Percentiles rank a stretch among this genome's conserved stretches.
Conservation (phyloP, 352 stramenopile genomes). For the Phytophthora sp. region DNA sequence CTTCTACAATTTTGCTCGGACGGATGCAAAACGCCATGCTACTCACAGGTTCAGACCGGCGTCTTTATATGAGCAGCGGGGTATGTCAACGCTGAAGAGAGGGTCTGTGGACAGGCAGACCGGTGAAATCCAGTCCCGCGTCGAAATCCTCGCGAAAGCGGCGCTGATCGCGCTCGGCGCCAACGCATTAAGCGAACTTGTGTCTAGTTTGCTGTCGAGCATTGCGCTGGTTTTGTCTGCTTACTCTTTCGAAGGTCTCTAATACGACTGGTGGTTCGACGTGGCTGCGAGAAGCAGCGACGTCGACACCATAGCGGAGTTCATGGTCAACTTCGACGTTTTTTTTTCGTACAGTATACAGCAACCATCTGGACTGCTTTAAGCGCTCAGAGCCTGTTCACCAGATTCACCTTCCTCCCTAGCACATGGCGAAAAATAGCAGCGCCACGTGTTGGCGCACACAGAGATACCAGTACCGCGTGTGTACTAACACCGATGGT, state of each 20-base stretch:
- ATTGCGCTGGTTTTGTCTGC: neutral
- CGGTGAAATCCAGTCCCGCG: constrained; percentile 11
- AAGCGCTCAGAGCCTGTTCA: constrained; percentile 23
- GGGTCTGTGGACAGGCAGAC: neutral
- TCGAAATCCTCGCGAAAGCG: neutral
- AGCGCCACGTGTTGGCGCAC: neutral
- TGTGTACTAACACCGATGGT: constrained; percentile 1
- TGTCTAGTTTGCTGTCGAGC: constrained; percentile 10
- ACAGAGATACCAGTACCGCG: neutral
- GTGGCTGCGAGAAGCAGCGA: too few species aligned
- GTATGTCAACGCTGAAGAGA: constrained; percentile 2
- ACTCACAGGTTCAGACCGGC: constrained; percentile 30
- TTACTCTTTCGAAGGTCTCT: neutral
- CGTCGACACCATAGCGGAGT: too few species aligned
- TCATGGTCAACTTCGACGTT: constrained; percentile 5
- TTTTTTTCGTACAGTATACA: too few species aligned
- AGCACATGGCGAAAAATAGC: constrained; percentile 13
- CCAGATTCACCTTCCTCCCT: constrained; percentile 17
- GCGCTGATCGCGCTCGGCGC: neutral
- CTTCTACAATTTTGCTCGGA: constrained; percentile 25
- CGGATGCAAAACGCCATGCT: constrained; percentile 22
- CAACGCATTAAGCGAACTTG: constrained; percentile 4
- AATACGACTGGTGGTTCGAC: neutral
- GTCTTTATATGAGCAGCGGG: neutral
- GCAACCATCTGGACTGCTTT: constrained; percentile 32